Percentiles rank a stretch among this genome's conserved stretches.
These are phyloP conservation scores for Asterella californica DNA, from an alignment of 225 moss, liverwort and hornwort species.

Conservation along the genomic window DNA sequence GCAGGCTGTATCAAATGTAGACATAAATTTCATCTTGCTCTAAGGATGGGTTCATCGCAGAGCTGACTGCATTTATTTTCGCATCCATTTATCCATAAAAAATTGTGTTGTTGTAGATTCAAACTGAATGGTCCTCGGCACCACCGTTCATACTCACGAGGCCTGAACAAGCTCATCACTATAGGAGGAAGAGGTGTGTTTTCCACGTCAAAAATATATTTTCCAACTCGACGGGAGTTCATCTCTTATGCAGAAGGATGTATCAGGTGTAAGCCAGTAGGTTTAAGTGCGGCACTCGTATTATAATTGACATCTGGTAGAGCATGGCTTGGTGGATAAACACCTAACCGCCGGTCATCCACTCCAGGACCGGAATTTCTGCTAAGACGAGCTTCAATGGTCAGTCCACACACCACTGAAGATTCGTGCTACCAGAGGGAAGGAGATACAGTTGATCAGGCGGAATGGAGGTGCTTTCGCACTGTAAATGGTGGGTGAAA, in stretches of 20 bases:
- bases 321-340: not conserved
- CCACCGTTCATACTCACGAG: slow-evolving; percentile 47
- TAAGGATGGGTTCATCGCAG: no score
- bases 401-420: slow-evolving; percentile 51
- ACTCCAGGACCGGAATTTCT: slow-evolving; percentile 61
- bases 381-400: slow-evolving; percentile 49
- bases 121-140: slow-evolving; percentile 60
- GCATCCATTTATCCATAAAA: no score
- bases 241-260: not conserved
- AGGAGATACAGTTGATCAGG: slow-evolving; percentile 66
- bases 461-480: slow-evolving; percentile 67
- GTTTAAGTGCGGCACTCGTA: not conserved
- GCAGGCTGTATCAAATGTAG: not conserved
- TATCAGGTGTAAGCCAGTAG: not conserved
- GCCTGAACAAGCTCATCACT: slow-evolving; percentile 61
- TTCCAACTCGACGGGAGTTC: not conserved
- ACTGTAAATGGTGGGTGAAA: slow-evolving; percentile 61
- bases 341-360: slow-evolving; percentile 2
- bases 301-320: not conserved
- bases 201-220: no score
- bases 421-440: slow-evolving; percentile 47
- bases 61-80: not conserved
- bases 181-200: slow-evolving; percentile 65
- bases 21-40: not conserved
- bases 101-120: slow-evolving; percentile 41